A percentile compares a stretch with the other conserved stretches of the same genome.
Conservation (phyloP, 192 early-diverging fungal genomes). For the Chytriomyces confervae region DNA sequence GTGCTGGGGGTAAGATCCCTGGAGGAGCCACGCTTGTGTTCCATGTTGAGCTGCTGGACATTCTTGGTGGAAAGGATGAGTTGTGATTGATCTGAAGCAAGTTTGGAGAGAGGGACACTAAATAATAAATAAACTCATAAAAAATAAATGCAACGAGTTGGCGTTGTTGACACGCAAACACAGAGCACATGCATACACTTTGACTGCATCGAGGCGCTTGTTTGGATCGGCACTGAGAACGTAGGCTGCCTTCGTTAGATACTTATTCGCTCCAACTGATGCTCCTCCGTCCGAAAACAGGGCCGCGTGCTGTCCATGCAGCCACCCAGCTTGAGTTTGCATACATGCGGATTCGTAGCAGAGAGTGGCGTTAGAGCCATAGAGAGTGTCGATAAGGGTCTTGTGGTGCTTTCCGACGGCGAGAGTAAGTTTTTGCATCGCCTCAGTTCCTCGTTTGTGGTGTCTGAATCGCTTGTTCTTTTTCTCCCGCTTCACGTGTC, state of each 20-base stretch:
- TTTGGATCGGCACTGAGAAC: slow-evolving; percentile 86
- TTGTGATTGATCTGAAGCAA: no score
- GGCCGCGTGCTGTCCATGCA: slow-evolving; percentile 68
- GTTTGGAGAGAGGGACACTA: no score
- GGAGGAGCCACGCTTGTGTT: slow-evolving; percentile 72
- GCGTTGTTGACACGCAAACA: slow-evolving; percentile 10
- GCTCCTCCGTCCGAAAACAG: slow-evolving; percentile 72
- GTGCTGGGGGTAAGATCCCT: slow-evolving; percentile 54
- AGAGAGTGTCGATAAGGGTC: not conserved
- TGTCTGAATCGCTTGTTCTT: no score
- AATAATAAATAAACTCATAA: slow-evolving; percentile 73
- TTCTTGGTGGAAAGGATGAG: slow-evolving; percentile 28
- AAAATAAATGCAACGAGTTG: not conserved
- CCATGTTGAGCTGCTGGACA: slow-evolving; percentile 75
- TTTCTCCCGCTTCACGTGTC: not conserved
- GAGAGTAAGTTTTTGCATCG: not conserved
- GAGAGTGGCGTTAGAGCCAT: not conserved
- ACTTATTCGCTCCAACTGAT: not conserved
- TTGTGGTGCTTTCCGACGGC: not conserved
- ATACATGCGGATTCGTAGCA: slow-evolving; percentile 14
- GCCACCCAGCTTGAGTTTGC: slow-evolving; percentile 36
- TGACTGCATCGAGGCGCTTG: slow-evolving; percentile 77
- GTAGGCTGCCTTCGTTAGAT: slow-evolving; percentile 44
- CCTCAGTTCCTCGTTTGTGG: not conserved
- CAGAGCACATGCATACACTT: slow-evolving; percentile 55